Conservation (phyloP, 441 rosid genomes). For the Monsonia emarginata region DNA sequence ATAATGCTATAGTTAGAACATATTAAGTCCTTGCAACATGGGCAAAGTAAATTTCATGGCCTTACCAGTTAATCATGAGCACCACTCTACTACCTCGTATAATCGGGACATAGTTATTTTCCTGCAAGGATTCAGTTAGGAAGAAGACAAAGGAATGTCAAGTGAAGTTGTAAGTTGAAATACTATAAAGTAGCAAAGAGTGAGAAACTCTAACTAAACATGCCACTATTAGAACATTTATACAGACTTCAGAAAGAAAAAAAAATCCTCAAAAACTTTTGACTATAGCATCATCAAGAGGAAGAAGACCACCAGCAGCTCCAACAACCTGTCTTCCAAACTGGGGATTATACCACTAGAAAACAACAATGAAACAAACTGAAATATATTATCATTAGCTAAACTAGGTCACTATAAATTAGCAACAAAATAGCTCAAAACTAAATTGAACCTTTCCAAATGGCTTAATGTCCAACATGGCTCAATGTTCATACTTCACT, state of each 20-base stretch:
- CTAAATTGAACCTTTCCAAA: too few species aligned
- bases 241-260: not conserved
- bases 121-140: slow-evolving; percentile 45
- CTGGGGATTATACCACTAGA: slow-evolving; percentile 14
- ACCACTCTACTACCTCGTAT: slow-evolving; percentile 84
- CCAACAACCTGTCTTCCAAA: slow-evolving; percentile 70
- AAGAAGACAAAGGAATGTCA: slow-evolving; percentile 1
- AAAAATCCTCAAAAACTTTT: slow-evolving; percentile 29
- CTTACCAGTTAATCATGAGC: slow-evolving; percentile 94
- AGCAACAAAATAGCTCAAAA: too few species aligned
- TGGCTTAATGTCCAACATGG: too few species aligned
- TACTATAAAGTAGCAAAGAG: not conserved
- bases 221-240: not conserved
- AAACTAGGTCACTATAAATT: too few species aligned
- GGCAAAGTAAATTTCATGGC: slow-evolving; percentile 10
- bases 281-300: slow-evolving; percentile 79
- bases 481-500: too few species aligned
- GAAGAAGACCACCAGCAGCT: slow-evolving; percentile 78
- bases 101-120: slow-evolving; percentile 85
- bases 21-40: too few species aligned
- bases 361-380: slow-evolving; percentile 3
- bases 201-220: not conserved
- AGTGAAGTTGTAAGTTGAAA: not conserved
- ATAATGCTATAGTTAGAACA: too few species aligned
- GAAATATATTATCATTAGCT: too few species aligned